A percentile compares a stretch with the other conserved stretches of the same genome.
phyloP scores from a whole-genome alignment of 2,329 filamentous ascomycete species.

The Monilinia fructigena region DNA sequence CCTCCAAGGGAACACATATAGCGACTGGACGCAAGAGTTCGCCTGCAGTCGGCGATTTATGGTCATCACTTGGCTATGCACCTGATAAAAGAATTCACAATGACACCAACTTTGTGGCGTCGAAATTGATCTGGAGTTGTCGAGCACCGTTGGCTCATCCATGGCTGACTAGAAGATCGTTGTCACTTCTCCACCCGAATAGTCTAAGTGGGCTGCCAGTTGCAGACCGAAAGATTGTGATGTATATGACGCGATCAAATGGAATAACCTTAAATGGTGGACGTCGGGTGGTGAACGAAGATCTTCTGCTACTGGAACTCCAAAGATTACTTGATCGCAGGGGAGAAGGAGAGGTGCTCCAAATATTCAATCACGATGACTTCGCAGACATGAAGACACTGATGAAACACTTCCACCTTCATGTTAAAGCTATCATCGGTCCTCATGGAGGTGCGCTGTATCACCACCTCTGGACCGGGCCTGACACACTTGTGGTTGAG shows the following conservation, averaged over 20 bases:
- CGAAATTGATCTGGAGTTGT: neutral
- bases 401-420: neutral
- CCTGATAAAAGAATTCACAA: neutral
- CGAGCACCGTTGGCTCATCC: neutral
- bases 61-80: neutral
- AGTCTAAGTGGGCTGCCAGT: neutral
- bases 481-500: neutral
- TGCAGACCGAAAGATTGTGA: neutral
- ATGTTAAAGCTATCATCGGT: neutral
- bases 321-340: neutral
- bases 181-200: neutral
- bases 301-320: neutral
- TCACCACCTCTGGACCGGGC: neutral
- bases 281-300: neutral
- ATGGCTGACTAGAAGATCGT: neutral
- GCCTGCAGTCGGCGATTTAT: neutral
- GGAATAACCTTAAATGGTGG: neutral
- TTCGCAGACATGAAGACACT: neutral
- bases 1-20: neutral
- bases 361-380: neutral
- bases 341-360: neutral
- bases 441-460: neutral
- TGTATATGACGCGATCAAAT: neutral
- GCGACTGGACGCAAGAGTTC: neutral
- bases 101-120: neutral